Base-by-base conservation (phyloP, 257 asterid genomes). In the Hygrophila difformis region DNA sequence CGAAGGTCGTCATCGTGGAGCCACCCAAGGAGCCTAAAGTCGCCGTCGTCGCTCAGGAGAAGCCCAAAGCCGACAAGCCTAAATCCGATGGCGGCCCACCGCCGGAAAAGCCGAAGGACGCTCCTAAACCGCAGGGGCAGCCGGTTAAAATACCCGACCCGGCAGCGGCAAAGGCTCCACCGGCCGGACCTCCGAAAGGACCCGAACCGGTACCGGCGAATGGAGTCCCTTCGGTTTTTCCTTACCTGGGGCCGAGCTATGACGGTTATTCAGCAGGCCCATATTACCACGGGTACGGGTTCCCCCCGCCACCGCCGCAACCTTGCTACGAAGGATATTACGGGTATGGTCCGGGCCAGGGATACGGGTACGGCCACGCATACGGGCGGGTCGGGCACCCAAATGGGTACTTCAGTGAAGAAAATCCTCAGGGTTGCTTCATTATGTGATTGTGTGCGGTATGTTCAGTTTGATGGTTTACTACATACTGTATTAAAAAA, bases 381-480 rank as follows among this genome's bases (percentile, higher is more conserved):
- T 22, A 45, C 18, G 60, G 55, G 0, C 36, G 59, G 39, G 60
- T 23, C 11, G 49, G 45, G 2, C 37, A 54, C 39, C 63, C 63
- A 34, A 83, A 76, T 21, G 41, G 47, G 36, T 79, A 64, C 48
- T 68, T 65, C 12, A 68, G 51, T 61, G 93, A 84, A 16, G 86
- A 83, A 23, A 75, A 72, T 37, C 66, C 86, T 8, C 64, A 64
- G 12, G 49, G 43, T 14, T 83, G 94, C 70, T 52, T 73, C 40
- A 65, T 76, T 51, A 69, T 70, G 94, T 84, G 35, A 68, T 49
- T 21, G 11, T 1, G 7, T 6, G 12, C 5, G 36, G 31, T 26
- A 26, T 1, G 31, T 5, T n/a, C n/a, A 26, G 8, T 26, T 5
- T 26, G 8, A 26, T 26, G 4, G 8, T 8, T 26, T 26, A 26